phyloP scores from a whole-genome alignment of 2,329 filamentous ascomycete genomes.

The Neopestalotiopsis sp. region DNA sequence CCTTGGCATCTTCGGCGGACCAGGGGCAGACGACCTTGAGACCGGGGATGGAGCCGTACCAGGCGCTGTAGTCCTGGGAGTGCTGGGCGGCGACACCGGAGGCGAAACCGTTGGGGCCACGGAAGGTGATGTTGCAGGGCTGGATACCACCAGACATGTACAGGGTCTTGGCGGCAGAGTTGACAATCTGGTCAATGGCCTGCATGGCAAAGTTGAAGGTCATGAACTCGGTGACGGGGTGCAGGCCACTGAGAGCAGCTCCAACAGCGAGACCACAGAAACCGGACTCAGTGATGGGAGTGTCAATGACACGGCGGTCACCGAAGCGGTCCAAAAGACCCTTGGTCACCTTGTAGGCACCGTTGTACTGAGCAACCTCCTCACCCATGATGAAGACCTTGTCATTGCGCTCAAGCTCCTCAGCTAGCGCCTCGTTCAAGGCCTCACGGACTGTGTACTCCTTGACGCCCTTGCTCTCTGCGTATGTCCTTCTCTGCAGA shows the following conservation, averaged over 20 bases:
- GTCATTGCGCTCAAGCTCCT: constrained; percentile 92
- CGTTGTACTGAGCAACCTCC: constrained; percentile 99
- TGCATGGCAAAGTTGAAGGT: constrained; percentile 99
- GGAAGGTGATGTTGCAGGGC: constrained; percentile 99
- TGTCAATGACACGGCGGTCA: constrained; percentile 96
- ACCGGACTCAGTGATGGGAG: constrained; percentile 96
- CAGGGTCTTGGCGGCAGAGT: constrained; percentile 98
- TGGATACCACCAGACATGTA: constrained; percentile 99
- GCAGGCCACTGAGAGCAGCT: constrained; percentile 90
- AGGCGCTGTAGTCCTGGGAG: constrained; percentile 97
- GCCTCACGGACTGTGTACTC: constrained; percentile 97
- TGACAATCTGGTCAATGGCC: constrained; percentile 99
- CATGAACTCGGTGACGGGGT: constrained; percentile 99
- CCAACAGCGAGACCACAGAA: constrained; percentile 94
- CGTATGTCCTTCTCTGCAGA: constrained; percentile 60
- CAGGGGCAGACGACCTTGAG: constrained; percentile 96
- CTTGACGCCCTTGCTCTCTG: constrained; percentile 66
- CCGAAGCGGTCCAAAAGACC: constrained; percentile 96
- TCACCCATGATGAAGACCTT: constrained; percentile 97
- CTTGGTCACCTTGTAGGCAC: constrained; percentile 99
- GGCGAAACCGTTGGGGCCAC: constrained; percentile 97
- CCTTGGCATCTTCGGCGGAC: constrained; percentile 98
- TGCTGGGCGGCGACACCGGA: constrained; percentile 95
- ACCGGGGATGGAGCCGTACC: constrained; percentile 98
- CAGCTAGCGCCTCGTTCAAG: constrained; percentile 94